These are phyloP conservation scores for Mycena haematopus DNA, from an alignment of 768 basidiomycete species.

Conservation along the genomic window DNA sequence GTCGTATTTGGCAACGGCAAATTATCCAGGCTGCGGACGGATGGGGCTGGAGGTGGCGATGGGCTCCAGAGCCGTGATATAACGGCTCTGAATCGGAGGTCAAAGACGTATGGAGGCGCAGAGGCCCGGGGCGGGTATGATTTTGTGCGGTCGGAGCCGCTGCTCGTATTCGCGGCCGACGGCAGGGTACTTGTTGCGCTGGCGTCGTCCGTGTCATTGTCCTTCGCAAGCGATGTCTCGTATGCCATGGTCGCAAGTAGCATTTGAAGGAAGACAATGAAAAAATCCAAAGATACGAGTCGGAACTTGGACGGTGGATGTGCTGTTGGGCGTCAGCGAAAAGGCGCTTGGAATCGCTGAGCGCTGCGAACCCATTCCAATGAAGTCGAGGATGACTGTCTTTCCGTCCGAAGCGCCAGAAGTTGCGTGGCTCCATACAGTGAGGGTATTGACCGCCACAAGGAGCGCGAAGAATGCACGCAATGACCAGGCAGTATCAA, in stretches of 20 bases:
- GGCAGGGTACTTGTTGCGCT: constrained; percentile 25
- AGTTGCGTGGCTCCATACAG: constrained; percentile 66
- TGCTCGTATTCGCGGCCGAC: constrained; percentile 29
- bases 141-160: constrained; percentile 32
- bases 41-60: constrained; percentile 41
- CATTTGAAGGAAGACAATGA: constrained; percentile 71
- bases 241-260: constrained; percentile 73
- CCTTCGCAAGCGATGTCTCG: constrained; percentile 58
- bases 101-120: constrained; percentile 58
- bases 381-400: constrained; percentile 75
- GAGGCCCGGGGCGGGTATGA: constrained; percentile 35
- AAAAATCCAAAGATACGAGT: constrained; percentile 69
- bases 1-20: constrained; percentile 70
- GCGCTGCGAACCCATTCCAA: constrained; percentile 69
- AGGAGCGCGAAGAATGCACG: constrained; percentile 71
- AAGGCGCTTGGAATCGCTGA: background rate
- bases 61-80: constrained; percentile 65
- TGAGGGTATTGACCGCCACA: constrained; percentile 61
- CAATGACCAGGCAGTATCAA: constrained; percentile 68
- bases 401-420: constrained; percentile 62
- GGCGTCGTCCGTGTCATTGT: constrained; percentile 45
- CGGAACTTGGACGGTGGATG: constrained; percentile 69
- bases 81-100: constrained; percentile 63
- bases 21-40: constrained; percentile 34
- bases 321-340: constrained; percentile 41